These are phyloP conservation scores for Pythium guiyangense DNA, from an alignment of 352 stramenopile species.

Conservation along the genomic window DNA sequence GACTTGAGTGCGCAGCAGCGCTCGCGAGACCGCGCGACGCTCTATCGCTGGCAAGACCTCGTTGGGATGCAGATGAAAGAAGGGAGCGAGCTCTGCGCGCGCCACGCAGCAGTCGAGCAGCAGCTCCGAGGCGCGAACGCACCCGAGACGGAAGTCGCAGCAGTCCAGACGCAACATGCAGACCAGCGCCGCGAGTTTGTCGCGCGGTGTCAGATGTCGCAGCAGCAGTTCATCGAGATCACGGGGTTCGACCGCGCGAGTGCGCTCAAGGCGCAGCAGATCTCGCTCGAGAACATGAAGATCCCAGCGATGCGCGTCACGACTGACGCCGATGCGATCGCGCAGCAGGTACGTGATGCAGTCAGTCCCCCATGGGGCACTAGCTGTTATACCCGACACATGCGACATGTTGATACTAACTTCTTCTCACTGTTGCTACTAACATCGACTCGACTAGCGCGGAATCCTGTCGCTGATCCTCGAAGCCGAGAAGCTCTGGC, in stretches of 20 bases:
- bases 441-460: constrained; percentile 34
- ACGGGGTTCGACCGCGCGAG: constrained; percentile 58
- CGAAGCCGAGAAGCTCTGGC: constrained; percentile 63
- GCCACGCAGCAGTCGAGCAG: constrained; percentile 46
- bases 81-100: constrained; percentile 58
- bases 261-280: constrained; percentile 61
- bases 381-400: too few relatives aligned
- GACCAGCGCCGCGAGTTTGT: constrained; percentile 66
- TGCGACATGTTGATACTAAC: neutral
- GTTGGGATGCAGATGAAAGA: constrained; percentile 83
- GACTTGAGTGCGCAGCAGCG: constrained; percentile 57
- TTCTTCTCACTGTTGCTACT: neutral
- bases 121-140: constrained; percentile 10
- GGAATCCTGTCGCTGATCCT: constrained; percentile 64
- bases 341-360: constrained; percentile 41
- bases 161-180: constrained; percentile 55
- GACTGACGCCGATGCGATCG: constrained; percentile 32
- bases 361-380: too few relatives aligned
- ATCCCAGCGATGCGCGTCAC: constrained; percentile 67
- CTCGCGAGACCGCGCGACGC: constrained; percentile 55
- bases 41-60: constrained; percentile 79
- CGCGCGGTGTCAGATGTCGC: constrained; percentile 61
- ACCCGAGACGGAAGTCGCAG: constrained; percentile 24
- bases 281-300: constrained; percentile 65
- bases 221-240: constrained; percentile 78